Evolutionary conservation across 257 asterid species (phyloP).

Genomic region (Solanum stenotomum): DNA sequence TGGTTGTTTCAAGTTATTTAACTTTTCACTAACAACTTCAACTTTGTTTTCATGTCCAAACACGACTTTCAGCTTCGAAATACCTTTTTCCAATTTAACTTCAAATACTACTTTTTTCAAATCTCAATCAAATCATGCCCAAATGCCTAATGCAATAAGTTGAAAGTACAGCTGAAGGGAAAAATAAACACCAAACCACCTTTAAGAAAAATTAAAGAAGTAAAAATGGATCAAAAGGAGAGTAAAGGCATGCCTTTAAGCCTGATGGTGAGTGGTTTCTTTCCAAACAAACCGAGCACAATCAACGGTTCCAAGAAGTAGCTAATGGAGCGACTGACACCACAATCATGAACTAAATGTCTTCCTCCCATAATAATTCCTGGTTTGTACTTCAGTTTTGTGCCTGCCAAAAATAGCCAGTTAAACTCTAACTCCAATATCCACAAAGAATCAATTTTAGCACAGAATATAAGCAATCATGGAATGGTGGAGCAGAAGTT

Average conservation of each 20-base stretch:
- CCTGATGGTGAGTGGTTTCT: conserved; percentile 56
- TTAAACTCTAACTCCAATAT: background rate
- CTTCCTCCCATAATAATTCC: conserved; percentile 87
- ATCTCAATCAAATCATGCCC: background rate
- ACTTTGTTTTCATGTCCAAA: background rate
- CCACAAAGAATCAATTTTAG: background rate
- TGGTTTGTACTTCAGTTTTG: conserved; percentile 77
- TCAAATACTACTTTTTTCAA: background rate
- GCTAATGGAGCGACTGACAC: conserved; percentile 56
- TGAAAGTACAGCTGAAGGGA: background rate
- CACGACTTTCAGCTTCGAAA: background rate
- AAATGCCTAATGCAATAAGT: background rate
- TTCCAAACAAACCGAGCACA: conserved; percentile 74
- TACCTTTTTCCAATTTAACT: background rate
- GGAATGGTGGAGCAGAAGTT: background rate
- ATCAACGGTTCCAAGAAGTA: conserved; percentile 81
- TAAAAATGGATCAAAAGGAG: background rate
- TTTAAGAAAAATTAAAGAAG: background rate
- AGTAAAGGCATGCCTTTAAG: conserved; percentile 47
- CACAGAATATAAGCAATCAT: background rate
- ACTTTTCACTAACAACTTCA: background rate
- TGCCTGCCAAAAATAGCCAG: conserved; percentile 34
- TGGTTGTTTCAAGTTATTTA: background rate
- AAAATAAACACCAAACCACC: background rate
- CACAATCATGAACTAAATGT: conserved; percentile 66